Evolutionary conservation across 2,329 filamentous ascomycete species (phyloP).

Genomic region (Monilinia laxa): DNA sequence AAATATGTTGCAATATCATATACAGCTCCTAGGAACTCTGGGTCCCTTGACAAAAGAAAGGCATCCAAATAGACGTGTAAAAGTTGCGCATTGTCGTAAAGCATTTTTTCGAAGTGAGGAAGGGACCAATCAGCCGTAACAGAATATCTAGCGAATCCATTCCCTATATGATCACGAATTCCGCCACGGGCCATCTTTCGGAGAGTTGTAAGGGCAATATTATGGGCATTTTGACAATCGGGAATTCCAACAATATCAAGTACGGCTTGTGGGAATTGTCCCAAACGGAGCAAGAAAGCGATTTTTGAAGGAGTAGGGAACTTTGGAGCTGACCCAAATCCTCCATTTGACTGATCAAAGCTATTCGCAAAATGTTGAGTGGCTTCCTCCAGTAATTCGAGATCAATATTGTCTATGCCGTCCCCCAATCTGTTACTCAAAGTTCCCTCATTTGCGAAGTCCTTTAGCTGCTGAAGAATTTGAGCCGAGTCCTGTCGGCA

Average conservation of each 20-base stretch:
- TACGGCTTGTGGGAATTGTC: slow-evolving; percentile 68
- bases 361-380: slow-evolving; percentile 75
- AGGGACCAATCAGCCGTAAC: slow-evolving; percentile 90
- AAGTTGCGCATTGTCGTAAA: slow-evolving; percentile 88
- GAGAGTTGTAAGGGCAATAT: slow-evolving; percentile 80
- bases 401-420: slow-evolving; percentile 70
- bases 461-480: slow-evolving; percentile 75
- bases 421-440: slow-evolving; percentile 48
- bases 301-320: slow-evolving; percentile 88
- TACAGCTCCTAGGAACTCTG: slow-evolving; percentile 74
- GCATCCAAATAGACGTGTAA: slow-evolving; percentile 83
- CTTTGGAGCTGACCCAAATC: slow-evolving; percentile 80
- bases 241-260: slow-evolving; percentile 82
- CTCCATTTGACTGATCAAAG: slow-evolving; percentile 77
- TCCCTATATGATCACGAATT: slow-evolving; percentile 72
- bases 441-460: slow-evolving; percentile 87
- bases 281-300: slow-evolving; percentile 74
- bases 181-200: slow-evolving; percentile 73
- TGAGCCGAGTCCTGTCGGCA: slow-evolving; percentile 82
- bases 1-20: slow-evolving; percentile 87
- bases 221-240: slow-evolving; percentile 70
- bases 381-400: slow-evolving; percentile 90
- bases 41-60: slow-evolving; percentile 59
- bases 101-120: slow-evolving; percentile 96
- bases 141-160: slow-evolving; percentile 81